A percentile compares a stretch with the other conserved stretches of the same genome.
phyloP scores from a whole-genome alignment of 306 rosid species.

The Heteromeles arbutifolia region DNA sequence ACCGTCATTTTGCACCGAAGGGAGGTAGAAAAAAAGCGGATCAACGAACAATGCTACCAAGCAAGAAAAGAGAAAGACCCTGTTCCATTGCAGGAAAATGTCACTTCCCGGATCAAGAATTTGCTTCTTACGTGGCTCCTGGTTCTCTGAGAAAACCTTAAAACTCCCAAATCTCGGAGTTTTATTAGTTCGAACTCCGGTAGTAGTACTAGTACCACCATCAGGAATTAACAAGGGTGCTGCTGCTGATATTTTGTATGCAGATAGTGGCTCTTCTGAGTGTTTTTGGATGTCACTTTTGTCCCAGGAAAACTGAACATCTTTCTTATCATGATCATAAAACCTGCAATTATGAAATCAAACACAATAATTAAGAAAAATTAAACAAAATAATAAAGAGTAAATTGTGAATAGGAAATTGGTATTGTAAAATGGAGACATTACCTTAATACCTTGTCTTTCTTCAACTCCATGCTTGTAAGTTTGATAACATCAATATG shows the following conservation, averaged over 20 bases:
- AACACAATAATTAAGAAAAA: slow-evolving; percentile 4
- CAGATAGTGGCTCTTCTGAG: slow-evolving; percentile 37
- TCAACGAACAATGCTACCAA: slow-evolving; percentile 72
- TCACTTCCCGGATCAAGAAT: slow-evolving; percentile 90
- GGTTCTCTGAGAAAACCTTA: slow-evolving; percentile 44
- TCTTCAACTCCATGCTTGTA: slow-evolving; percentile 48
- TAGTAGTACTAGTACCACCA: slow-evolving; percentile 5
- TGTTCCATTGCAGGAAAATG: slow-evolving; percentile 61
- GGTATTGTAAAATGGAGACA: background rate
- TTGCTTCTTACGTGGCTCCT: slow-evolving; percentile 38
- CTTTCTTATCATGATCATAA: slow-evolving; percentile 39
- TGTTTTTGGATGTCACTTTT: slow-evolving; percentile 27
- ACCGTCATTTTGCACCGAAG: slow-evolving; percentile 36
- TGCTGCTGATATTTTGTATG: slow-evolving; percentile 27
- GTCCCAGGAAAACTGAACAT: slow-evolving; percentile 33
- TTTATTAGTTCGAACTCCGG: slow-evolving; percentile 18
- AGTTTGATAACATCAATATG: background rate
- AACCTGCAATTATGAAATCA: slow-evolving; percentile 34
- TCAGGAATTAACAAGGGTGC: slow-evolving; percentile 29
- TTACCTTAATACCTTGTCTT: slow-evolving; percentile 60
- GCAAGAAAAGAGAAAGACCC: slow-evolving; percentile 60
- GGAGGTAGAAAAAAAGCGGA: slow-evolving; percentile 82
- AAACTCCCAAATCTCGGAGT: slow-evolving; percentile 35
- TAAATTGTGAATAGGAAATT: background rate
- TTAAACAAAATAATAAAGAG: background rate